Base-by-base conservation (phyloP, 129 eudicot genomes). In the Lactuca saligna region DNA sequence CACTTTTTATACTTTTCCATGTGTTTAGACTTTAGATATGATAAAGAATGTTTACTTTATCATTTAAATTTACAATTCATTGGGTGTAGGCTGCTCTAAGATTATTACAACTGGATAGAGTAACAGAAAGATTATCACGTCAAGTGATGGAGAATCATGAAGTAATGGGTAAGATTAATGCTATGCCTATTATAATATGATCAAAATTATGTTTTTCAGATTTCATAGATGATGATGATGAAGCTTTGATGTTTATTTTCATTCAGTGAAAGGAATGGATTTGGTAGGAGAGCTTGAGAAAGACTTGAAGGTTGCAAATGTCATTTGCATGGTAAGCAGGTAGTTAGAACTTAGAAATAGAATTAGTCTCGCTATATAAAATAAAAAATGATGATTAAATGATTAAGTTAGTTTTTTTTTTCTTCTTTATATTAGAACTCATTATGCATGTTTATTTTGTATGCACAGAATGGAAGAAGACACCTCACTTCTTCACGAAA, bases 101-200 rank as follows among this genome's bases (percentile, higher is more conserved):
- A 82, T 74, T 94, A 70, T 85, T 91, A 65, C 99, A 94, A 77
- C 81, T 94, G 80, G 99, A 94, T 76, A 89, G 38, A 78, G 87
- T 94, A 63, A 75, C 96, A 38, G 99, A 88, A 72, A 87, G 76
- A 20, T 82, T 94, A 63, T 87, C 99, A 7, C 91, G 73, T 72
- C 97, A 90, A 83, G 99, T 94, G 72, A 94, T 89, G 97, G 96
- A 85, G 81, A 84, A 94, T 79, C 88, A 94, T 55, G 99, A 94
- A 87, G 93, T 81, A 84, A 94, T 94, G 99, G 99, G 99, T 90
- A 78, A 62, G 88, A 49, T 58, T 89, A 78, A 63, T 87, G 41
- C 61, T 61, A 69, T 33, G 61, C 57, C 46, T 42, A 8, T 54
- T 42, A 8, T 54, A 6, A 16, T 37, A 15, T 69, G 37, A 34